phyloP scores from a whole-genome alignment of 2,329 filamentous ascomycete species.

The Aspergillus novoparasiticus region DNA sequence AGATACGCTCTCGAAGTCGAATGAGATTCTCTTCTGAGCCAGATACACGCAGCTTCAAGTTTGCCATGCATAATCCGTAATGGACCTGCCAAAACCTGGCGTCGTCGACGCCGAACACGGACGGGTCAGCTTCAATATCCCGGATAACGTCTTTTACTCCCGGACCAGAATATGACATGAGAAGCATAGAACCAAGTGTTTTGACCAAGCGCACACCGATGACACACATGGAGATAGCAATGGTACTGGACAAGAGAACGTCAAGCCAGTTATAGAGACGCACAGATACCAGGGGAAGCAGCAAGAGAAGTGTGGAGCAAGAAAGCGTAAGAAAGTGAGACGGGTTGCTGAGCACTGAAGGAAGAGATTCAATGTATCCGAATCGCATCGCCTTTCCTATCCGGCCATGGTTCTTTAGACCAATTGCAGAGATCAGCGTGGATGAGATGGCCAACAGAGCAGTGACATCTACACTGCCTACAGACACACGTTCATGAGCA shows the following conservation, averaged over 20 bases:
- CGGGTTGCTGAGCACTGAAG: constrained; percentile 87
- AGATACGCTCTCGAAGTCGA: constrained; percentile 74
- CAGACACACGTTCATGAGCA: constrained; percentile 66
- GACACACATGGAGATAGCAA: constrained; percentile 85
- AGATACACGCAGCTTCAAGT: constrained; percentile 75
- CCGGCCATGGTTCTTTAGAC: constrained; percentile 84
- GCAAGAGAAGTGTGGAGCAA: constrained; percentile 76
- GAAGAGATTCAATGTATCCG: constrained; percentile 77
- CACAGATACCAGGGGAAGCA: constrained; percentile 80
- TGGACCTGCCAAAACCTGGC: constrained; percentile 99
- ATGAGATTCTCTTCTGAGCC: constrained; percentile 72
- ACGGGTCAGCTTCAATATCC: constrained; percentile 80
- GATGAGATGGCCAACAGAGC: constrained; percentile 78
- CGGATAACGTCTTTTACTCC: constrained; percentile 74
- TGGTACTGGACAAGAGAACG: constrained; percentile 74
- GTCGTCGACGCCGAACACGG: constrained; percentile 77
- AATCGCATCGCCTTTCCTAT: constrained; percentile 92
- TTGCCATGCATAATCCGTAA: constrained; percentile 95
- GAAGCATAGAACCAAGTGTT: constrained; percentile 86
- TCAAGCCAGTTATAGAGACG: constrained; percentile 84
- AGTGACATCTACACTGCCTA: constrained; percentile 79
- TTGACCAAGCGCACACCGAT: constrained; percentile 82
- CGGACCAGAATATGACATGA: constrained; percentile 78
- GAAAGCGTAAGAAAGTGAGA: constrained; percentile 92
- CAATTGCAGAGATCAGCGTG: constrained; percentile 83